A percentile compares a stretch with the other conserved stretches of the same genome.
Conservation (phyloP, 2,329 filamentous ascomycete species). For the Claviceps sp. region DNA sequence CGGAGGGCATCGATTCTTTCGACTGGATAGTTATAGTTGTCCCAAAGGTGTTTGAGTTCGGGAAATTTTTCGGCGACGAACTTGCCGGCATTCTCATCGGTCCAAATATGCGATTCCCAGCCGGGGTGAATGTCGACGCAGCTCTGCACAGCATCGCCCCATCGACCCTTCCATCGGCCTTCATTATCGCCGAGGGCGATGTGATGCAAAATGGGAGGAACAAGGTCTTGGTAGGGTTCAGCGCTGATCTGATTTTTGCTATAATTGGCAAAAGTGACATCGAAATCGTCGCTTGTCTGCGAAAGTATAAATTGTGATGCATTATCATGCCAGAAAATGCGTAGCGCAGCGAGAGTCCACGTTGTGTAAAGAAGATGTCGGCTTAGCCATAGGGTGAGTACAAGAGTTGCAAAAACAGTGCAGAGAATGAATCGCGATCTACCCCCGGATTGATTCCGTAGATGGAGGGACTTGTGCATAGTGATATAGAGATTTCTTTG, state of each 20-base stretch:
- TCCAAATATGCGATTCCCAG: conserved; percentile 17
- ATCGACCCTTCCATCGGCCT: conserved; percentile 11
- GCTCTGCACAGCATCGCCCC: conserved; percentile 18
- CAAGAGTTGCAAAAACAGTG: conserved; percentile 3
- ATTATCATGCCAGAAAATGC: conserved; percentile 13
- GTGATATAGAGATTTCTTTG: background rate
- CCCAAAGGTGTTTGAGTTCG: conserved; percentile 22
- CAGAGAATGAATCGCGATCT: conserved; percentile 5
- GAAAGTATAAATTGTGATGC: conserved; percentile 17
- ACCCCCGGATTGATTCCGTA: conserved; percentile 4
- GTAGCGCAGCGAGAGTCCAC: conserved; percentile 17
- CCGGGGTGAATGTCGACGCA: conserved; percentile 21
- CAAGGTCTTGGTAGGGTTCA: conserved; percentile 15
- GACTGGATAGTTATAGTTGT: conserved; percentile 52
- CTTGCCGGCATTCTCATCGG: conserved; percentile 9
- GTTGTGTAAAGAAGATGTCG: conserved; percentile 13
- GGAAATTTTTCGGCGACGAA: conserved; percentile 11
- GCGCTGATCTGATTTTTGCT: conserved; percentile 15
- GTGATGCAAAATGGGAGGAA: conserved; percentile 23
- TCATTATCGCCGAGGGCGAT: conserved; percentile 17
- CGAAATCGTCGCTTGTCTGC: conserved; percentile 15
- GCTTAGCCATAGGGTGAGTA: conserved; percentile 7
- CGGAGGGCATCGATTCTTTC: conserved; percentile 58
- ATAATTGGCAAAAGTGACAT: conserved; percentile 22
- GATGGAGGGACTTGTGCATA: conserved; percentile 5